Evolutionary conservation across 176 grass and related monocot genomes (phyloP).

Genomic region (Ampelocalamus luodianensis): DNA sequence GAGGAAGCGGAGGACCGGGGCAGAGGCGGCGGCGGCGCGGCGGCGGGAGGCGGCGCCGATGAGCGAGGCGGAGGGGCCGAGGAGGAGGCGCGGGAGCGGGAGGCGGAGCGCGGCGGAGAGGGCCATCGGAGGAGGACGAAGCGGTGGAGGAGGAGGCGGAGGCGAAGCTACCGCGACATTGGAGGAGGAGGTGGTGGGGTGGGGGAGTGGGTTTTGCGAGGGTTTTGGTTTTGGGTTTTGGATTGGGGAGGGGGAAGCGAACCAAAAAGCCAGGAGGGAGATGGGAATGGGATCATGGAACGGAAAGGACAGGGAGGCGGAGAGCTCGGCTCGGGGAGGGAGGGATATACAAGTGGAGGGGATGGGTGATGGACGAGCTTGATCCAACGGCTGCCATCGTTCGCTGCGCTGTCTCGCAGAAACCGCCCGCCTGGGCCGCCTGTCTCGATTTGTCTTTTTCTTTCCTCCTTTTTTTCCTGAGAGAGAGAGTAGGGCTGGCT

Average conservation of each 20-base stretch:
- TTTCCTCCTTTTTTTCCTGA: too few relatives aligned
- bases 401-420: not conserved
- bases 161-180: slow-evolving; percentile 27
- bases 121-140: slow-evolving; percentile 43
- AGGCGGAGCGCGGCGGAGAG: slow-evolving; percentile 63
- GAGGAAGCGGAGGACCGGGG: slow-evolving; percentile 44
- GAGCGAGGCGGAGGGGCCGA: slow-evolving; percentile 33
- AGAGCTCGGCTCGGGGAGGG: not conserved
- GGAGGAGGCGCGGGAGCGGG: slow-evolving; percentile 52
- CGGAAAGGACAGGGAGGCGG: not conserved
- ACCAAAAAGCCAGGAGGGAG: not conserved
- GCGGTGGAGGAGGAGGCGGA: not conserved
- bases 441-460: too few relatives aligned
- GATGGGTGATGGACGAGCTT: not conserved
- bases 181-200: not conserved
- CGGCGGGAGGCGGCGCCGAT: slow-evolving; percentile 44
- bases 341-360: not conserved
- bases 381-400: not conserved
- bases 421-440: not conserved
- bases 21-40: slow-evolving; percentile 22
- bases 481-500: too few relatives aligned
- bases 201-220: slow-evolving; percentile 51
- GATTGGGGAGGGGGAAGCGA: slow-evolving; percentile 32
- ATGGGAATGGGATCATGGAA: not conserved
- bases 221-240: slow-evolving; percentile 62